phyloP scores from a whole-genome alignment of 2,329 filamentous ascomycete species.

The Ploettnerulaceae sp. region DNA sequence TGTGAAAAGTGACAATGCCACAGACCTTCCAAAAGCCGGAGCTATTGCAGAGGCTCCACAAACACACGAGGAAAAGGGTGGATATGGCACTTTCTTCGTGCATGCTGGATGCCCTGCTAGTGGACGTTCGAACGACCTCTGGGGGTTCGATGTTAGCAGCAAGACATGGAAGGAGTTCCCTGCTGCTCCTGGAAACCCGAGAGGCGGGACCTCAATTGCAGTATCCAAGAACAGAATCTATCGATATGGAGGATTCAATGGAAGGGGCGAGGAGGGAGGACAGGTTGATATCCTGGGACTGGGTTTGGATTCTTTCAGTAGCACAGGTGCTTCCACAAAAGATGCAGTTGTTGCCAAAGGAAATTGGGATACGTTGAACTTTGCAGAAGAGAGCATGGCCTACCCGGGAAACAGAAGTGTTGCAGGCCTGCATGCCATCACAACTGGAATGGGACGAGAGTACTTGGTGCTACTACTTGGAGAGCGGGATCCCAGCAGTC shows the following conservation, averaged over 20 bases:
- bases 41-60: conserved; percentile 52
- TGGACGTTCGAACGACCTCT: conserved; percentile 61
- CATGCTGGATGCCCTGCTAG: conserved; percentile 69
- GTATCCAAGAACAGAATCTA: conserved; percentile 61
- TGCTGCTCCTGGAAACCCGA: conserved; percentile 59
- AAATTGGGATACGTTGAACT: conserved; percentile 49
- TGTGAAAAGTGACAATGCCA: conserved; percentile 25
- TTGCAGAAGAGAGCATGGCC: conserved; percentile 38
- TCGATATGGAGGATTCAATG: conserved; percentile 78
- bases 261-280: conserved; percentile 63
- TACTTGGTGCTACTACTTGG: conserved; percentile 60
- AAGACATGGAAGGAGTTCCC: conserved; percentile 64
- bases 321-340: conserved; percentile 45
- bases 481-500: conserved; percentile 45
- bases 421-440: conserved; percentile 50
- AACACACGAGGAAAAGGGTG: conserved; percentile 55
- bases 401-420: conserved; percentile 53
- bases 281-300: conserved; percentile 62
- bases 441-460: conserved; percentile 54
- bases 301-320: conserved; percentile 51
- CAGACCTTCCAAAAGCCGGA: conserved; percentile 52
- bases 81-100: conserved; percentile 65
- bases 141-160: conserved; percentile 67
- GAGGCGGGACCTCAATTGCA: conserved; percentile 65
- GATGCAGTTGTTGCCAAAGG: conserved; percentile 46